Evolutionary conservation across 129 eudicot species (phyloP), one percentile per base, ranked within the genome.

Genomic region (Flaveria robusta): DNA sequence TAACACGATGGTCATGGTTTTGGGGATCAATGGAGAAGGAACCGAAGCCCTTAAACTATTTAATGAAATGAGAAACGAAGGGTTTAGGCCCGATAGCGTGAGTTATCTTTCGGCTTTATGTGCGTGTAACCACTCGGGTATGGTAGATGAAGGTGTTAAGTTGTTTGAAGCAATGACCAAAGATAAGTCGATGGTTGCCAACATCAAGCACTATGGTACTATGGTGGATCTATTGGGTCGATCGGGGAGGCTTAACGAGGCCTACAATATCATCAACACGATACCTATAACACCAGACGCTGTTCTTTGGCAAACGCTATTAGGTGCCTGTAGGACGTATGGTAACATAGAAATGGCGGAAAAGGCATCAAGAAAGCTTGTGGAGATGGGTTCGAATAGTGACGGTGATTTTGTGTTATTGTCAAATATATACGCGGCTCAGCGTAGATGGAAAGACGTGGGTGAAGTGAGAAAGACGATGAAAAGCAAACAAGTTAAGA

Each of bases 1-100:
- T 90, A 93, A 93, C 69, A 90, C 95, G 2, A 88, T 93, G 98
- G 86, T 93, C 34, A 90, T 88, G 98, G 96, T 84, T 5, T 73
- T 90, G 55, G 98, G 89, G 7, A 86, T 86, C 79, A 87, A 90
- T 2, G 95, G 96, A 2, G 89, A 88, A 78, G 95, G 91, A 9
- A 69, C 9, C 5, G 78, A 83, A 69, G 96, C 98, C 1, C 77
- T 93, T 7, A 70, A 82, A 43, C 83, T 88, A 46, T 91, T 93
- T 3, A 46, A 82, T 5, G 75, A 14, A 41, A 88, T 90, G 90
- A 76, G 62, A 8, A 4, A 39, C 51, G 87, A 70, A 27, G 86
- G 85, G 7, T 47, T 81, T n/a, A 56, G 29, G 41, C 89, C 92
- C 24, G 96, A 90, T 73, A 69, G 59, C 19, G 88, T 90, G 20